phyloP scores from a whole-genome alignment of 2,329 filamentous ascomycete species.

The Chrysoporthe austroafricana region DNA sequence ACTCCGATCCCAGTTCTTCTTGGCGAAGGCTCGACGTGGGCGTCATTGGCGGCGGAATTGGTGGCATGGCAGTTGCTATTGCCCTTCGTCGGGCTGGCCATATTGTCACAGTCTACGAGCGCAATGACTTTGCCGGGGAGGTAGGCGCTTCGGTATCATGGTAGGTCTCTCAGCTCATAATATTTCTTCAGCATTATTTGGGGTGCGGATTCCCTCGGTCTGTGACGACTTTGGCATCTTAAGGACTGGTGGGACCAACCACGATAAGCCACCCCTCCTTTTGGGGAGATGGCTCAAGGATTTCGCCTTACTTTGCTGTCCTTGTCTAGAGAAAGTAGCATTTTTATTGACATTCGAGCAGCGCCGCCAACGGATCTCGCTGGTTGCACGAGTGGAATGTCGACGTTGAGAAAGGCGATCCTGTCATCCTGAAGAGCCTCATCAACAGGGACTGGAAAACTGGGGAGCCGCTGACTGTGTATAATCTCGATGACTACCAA shows the following conservation, averaged over 20 bases:
- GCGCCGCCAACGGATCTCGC: slow-evolving; percentile 70
- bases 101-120: slow-evolving; percentile 65
- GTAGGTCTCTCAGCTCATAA: not conserved
- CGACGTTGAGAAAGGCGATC: slow-evolving; percentile 65
- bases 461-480: slow-evolving; percentile 67
- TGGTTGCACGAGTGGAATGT: slow-evolving; percentile 73
- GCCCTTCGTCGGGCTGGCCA: slow-evolving; percentile 53
- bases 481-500: slow-evolving; percentile 67
- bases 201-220: not conserved
- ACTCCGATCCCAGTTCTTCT: slow-evolving; percentile 26
- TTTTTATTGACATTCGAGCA: not conserved
- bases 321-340: not conserved
- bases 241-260: not conserved
- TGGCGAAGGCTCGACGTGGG: slow-evolving; percentile 52
- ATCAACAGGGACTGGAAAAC: slow-evolving; percentile 74
- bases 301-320: not conserved
- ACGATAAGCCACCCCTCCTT: not conserved
- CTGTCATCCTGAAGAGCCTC: slow-evolving; percentile 66
- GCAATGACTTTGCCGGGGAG: slow-evolving; percentile 67
- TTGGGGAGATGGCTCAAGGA: not conserved
- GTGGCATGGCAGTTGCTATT: slow-evolving; percentile 51
- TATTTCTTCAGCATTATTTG: not conserved
- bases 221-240: not conserved
- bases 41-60: slow-evolving; percentile 53
- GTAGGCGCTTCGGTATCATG: slow-evolving; percentile 68